Percentiles rank a stretch among this genome's conserved stretches.
phyloP scores from a whole-genome alignment of 257 asterid genomes.

The Salvia hispanica region DNA sequence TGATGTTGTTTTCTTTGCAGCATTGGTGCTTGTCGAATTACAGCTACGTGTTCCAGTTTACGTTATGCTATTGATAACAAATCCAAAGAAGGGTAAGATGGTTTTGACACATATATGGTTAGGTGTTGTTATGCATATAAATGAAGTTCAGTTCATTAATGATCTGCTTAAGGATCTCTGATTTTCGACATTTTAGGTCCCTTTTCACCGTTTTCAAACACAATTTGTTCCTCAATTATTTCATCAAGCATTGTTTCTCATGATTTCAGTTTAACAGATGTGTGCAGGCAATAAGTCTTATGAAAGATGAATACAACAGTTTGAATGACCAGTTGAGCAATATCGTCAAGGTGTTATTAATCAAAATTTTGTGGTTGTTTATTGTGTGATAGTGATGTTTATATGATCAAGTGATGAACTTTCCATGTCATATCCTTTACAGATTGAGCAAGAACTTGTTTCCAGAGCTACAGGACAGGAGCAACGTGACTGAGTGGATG shows the following conservation, averaged over 20 bases:
- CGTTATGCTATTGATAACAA: constrained; percentile 26
- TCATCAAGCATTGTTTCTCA: constrained; percentile 4
- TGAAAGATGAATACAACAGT: constrained; percentile 27
- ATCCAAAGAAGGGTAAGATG: constrained; percentile 38
- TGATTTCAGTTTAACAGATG: constrained; percentile 31
- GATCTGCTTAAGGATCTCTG: background rate
- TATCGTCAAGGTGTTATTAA: constrained; percentile 32
- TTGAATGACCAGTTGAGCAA: constrained; percentile 25
- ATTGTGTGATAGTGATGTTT: background rate
- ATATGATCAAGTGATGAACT: too few relatives aligned
- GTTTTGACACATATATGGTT: background rate
- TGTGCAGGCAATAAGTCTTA: constrained; percentile 22
- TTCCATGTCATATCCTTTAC: constrained; percentile 15
- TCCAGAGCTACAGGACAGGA: constrained; percentile 28
- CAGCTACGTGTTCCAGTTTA: constrained; percentile 29
- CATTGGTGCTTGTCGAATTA: constrained; percentile 47
- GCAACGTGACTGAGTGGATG: background rate
- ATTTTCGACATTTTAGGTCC: background rate
- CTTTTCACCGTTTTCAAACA: background rate
- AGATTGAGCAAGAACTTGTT: constrained; percentile 40
- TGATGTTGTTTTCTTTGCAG: constrained; percentile 29
- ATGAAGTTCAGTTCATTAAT: background rate
- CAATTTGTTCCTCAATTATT: background rate
- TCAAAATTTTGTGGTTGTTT: constrained; percentile 2
- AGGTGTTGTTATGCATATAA: background rate